Base-by-base conservation (phyloP, 768 basidiomycete genomes). In the Collybiopsis confluens region DNA sequence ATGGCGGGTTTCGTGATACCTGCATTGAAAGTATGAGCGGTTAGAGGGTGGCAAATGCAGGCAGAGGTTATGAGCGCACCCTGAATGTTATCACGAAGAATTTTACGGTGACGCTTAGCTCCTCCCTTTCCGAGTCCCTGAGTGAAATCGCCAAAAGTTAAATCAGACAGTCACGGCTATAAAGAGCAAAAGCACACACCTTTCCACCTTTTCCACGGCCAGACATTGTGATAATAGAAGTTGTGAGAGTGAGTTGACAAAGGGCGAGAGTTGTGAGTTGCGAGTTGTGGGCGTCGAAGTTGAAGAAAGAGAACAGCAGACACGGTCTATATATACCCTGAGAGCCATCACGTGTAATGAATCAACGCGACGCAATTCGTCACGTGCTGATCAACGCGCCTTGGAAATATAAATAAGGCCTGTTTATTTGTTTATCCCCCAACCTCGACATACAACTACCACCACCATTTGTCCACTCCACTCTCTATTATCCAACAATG, bases 131-230 rank as follows among this genome's bases (percentile, higher is more conserved):
- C 88, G 68, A 90, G 83, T 68, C 88, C 88, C 78, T 78, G 41
- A 50, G n/a, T n/a, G n/a, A n/a, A n/a, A n/a, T n/a, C n/a, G n/a
- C n/a, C 30, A 13, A 33, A 33, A 33, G 30, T 6, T 13, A 33
- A 33, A 33, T 1, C 33, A 23, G 40, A 44, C 8, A 21, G 45
- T 2, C 44, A 6, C 13, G 13, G 13, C 13, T 5, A 33, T 13
- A 13, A 6, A 5, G 30, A 33, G 30, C 30, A 6, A 33, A 13
- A 6, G 30, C n/a, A 42, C 53, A n/a, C 52, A 76, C 79, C 76
- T 88, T 90, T 68, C 87, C 87, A 68, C 88, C 82, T 77, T 90
- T 90, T 68, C 88, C 88, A 66, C 88, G 87, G 72, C 88, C 89
- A 72, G 88, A 89, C 88, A 90, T 84, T 66, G 54, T 63, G 44